Evolutionary conservation across 176 grass and related monocot genomes (phyloP).

Genomic region (Phoenix roebelenii): DNA sequence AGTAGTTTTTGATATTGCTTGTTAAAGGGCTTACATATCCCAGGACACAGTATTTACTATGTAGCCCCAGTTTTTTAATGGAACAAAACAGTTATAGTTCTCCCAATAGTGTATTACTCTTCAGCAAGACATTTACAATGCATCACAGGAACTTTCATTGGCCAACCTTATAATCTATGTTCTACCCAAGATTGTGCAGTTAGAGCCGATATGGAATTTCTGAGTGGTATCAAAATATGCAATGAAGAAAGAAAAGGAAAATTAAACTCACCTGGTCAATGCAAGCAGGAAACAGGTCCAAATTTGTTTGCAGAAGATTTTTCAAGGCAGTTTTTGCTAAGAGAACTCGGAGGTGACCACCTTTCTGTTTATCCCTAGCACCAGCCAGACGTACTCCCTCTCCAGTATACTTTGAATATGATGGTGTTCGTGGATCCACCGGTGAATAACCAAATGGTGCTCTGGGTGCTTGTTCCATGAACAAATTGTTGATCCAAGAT

Average conservation of each 20-base stretch:
- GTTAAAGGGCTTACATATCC: no score
- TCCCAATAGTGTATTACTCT: no score
- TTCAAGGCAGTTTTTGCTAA: constrained; percentile 88
- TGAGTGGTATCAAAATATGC: neutral
- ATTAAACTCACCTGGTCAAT: constrained; percentile 70
- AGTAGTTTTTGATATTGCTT: no score
- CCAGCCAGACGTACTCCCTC: constrained; percentile 41
- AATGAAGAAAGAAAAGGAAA: constrained; percentile 18
- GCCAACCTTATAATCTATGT: no score
- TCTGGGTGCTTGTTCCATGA: constrained; percentile 54
- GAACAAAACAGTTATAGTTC: no score
- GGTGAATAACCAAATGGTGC: constrained; percentile 82
- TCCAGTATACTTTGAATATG: constrained; percentile 62
- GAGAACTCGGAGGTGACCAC: constrained; percentile 62
- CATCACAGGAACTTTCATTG: no score
- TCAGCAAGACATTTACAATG: no score
- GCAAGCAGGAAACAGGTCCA: constrained; percentile 87
- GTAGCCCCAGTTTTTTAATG: no score
- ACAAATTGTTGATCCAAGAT: constrained; percentile 75
- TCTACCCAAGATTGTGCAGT: neutral
- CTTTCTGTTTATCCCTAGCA: constrained; percentile 76
- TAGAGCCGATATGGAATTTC: neutral
- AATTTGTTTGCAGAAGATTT: constrained; percentile 88
- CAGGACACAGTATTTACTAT: no score
- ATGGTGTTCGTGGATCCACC: constrained; percentile 75